phyloP scores from a whole-genome alignment of 2,329 filamentous ascomycete genomes.

The Pyricularia sp. region DNA sequence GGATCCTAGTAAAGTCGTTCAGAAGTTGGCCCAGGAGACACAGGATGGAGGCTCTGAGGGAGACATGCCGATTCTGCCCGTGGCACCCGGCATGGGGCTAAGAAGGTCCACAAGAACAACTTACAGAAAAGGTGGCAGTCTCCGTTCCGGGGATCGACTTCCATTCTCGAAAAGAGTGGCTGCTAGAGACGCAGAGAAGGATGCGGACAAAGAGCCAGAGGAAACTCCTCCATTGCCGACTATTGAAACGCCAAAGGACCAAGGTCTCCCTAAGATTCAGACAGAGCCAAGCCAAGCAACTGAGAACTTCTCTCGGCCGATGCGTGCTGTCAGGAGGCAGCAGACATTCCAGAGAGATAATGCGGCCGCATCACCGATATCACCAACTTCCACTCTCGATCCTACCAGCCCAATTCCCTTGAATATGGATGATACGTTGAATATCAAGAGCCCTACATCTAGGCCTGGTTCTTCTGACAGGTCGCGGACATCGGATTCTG shows the following conservation, averaged over 20 bases:
- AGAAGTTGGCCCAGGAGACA: conserved; percentile 54
- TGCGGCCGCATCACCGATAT: neutral
- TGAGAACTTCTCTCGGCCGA: conserved; percentile 56
- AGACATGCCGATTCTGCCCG: conserved; percentile 80
- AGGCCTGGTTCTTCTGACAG: neutral
- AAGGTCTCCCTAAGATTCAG: conserved; percentile 52
- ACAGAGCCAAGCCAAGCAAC: conserved; percentile 53
- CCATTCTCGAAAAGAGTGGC: conserved; percentile 66
- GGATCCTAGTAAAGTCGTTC: conserved; percentile 63
- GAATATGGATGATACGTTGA: neutral
- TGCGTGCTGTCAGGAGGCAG: conserved; percentile 34
- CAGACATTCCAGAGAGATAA: conserved; percentile 39
- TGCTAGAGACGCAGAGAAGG: conserved; percentile 52
- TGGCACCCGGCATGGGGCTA: conserved; percentile 67
- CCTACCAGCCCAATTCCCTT: conserved; percentile 12
- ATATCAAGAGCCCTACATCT: neutral
- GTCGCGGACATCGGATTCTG: conserved; percentile 16
- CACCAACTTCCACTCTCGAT: conserved; percentile 13
- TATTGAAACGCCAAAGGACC: conserved; percentile 36
- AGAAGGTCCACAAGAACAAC: conserved; percentile 87
- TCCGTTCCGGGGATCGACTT: conserved; percentile 67
- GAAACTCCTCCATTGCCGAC: conserved; percentile 28
- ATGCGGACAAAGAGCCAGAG: conserved; percentile 36
- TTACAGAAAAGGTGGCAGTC: conserved; percentile 76
- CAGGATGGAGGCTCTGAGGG: conserved; percentile 38